Conservation (phyloP, 2,329 filamentous ascomycete species). For the Cadophora gregata region DNA sequence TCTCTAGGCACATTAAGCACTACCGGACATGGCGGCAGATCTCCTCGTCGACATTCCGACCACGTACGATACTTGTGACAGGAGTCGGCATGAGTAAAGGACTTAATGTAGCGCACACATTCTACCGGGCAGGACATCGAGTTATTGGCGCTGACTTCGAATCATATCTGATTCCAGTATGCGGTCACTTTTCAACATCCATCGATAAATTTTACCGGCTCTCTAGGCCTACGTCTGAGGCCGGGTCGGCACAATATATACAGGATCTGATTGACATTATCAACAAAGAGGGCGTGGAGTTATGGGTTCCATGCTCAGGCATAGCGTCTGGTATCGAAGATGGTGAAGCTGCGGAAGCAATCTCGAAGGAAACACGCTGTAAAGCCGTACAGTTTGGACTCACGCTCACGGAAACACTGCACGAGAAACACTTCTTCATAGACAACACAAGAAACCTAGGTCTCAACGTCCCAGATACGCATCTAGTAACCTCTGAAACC, state of each 20-base stretch:
- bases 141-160: conserved; percentile 75
- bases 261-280: conserved; percentile 64
- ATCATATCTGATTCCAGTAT: conserved; percentile 33
- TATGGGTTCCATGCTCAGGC: conserved; percentile 79
- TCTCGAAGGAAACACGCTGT: conserved; percentile 64
- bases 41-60: conserved; percentile 36
- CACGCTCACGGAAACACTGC: conserved; percentile 60
- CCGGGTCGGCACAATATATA: conserved; percentile 56
- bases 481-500: conserved; percentile 57
- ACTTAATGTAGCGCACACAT: conserved; percentile 67
- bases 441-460: conserved; percentile 59
- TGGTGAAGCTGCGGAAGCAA: conserved; percentile 64
- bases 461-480: conserved; percentile 59
- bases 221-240: conserved; percentile 37
- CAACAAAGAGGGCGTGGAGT: conserved; percentile 62
- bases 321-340: conserved; percentile 70
- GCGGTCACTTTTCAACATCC: conserved; percentile 34
- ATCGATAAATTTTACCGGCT: conserved; percentile 43
- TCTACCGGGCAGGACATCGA: conserved; percentile 67
- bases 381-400: conserved; percentile 68
- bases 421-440: conserved; percentile 71
- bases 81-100: conserved; percentile 77
- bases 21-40: conserved; percentile 33
- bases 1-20: conserved; percentile 26
- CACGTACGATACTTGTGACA: conserved; percentile 69